Evolutionary conservation across 2,329 filamentous ascomycete genomes (phyloP), one percentile per base, ranked within the genome.

Genomic region (Epichloe typhina): DNA sequence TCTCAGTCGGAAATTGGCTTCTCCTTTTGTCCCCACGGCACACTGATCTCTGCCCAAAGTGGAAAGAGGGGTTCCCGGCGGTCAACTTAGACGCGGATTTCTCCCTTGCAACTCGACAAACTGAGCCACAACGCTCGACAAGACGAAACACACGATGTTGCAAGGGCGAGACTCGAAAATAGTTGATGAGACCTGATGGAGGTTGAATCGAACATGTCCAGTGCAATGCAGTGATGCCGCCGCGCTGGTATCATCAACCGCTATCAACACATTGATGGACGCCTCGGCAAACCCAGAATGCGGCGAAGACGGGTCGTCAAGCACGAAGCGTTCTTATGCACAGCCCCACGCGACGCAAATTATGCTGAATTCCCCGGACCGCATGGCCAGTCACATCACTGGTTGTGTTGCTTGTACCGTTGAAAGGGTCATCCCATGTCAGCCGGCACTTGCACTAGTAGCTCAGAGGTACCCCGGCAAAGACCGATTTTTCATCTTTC

Each of bases 1-100:
- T 51, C 44, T 46, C 49, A 37, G 43, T 37, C 38, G 43, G 44
- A 51, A 51, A 47, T 51, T 51, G 49, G 43, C 36, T 26, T 15
- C 13, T 9, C 33, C 11, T n/a, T 9, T 46, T 19, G 11, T 46
- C 48, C 43, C 33, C 49, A 40, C 36, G 35, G 35, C 37, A 46
- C 42, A 46, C 49, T 19, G 13, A 37, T 15, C 43, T 42, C 23
- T 33, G 26, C 49, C 44, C 19, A 46, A 47, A 46, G n/a, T 19
- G 37, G 49, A 47, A 51, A 43, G 49, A 51, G 44, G 49, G 31
- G 44, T 13, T 33, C 26, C 8, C 33, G 41, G 42, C 15, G 47
- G 23, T 15, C 38, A 49, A 42, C 36, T 41, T 37, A 15, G 15
- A 42, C 17, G n/a, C 17, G 13, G 36, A n/a, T 26, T 19, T 17